Percentiles rank a stretch among this genome's conserved stretches.
These are phyloP conservation scores for Golubevia sp. DNA, from an alignment of 1,284 basidiomycete species.

Conservation along the genomic window DNA sequence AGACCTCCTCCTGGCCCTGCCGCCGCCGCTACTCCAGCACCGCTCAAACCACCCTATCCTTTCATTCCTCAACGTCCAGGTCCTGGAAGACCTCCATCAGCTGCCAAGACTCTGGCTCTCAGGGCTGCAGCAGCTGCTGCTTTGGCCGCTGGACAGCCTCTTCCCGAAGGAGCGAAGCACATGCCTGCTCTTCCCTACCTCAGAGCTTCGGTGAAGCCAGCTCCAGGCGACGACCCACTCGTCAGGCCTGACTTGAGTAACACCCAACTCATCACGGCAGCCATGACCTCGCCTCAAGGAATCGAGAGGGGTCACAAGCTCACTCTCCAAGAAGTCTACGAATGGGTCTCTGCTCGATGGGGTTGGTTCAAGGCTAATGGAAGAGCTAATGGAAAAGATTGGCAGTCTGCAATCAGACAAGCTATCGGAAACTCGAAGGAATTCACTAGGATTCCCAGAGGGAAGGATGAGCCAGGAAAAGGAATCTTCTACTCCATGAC, in stretches of 20 bases:
- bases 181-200: not conserved
- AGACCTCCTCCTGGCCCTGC: not conserved
- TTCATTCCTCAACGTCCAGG: not conserved
- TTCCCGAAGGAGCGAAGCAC: not conserved
- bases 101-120: not conserved
- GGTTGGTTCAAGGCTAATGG: conserved; percentile 74
- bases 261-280: conserved; percentile 47
- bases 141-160: not conserved
- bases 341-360: conserved; percentile 84
- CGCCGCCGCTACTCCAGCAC: not conserved
- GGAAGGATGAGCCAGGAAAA: conserved; percentile 49
- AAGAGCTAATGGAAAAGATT: conserved; percentile 46
- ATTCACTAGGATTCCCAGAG: conserved; percentile 44
- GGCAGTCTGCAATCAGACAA: conserved; percentile 55
- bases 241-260: conserved; percentile 52
- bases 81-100: not conserved
- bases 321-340: conserved; percentile 86
- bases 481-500: conserved; percentile 55
- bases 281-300: conserved; percentile 38
- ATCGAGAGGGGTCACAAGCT: conserved; percentile 73
- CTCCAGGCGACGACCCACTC: conserved; percentile 11
- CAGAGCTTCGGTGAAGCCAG: not conserved
- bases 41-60: not conserved
- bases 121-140: not conserved
- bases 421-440: conserved; percentile 51